Base-by-base conservation (phyloP, 108 stramenopile species). In the Poteriospumella lacustris region DNA sequence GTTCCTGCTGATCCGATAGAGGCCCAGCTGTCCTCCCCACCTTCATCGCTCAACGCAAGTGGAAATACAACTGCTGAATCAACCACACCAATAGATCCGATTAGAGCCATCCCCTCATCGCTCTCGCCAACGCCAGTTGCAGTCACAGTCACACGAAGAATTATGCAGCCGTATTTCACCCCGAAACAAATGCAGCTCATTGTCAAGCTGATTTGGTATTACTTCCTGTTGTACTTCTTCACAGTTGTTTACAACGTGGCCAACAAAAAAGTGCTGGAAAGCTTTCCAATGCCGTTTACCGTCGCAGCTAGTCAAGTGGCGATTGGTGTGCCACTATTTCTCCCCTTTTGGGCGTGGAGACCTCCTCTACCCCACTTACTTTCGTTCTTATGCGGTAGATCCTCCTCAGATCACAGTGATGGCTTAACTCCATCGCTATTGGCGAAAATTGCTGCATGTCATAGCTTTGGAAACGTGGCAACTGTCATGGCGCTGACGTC, bases 401-500 rank as follows among this genome's bases (percentile, higher is more conserved):
- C 60, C 15, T 34, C 36, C 36, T 34, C 60, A 33, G 5, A 12
- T 19, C 3, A 31, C 15, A 64, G 15, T 64, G 29, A 3, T 31
- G 60, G 36, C 5, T 24, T 64, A 33, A 34, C 36, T 31, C 9
- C 28, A 3, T 64, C 36, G 36, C 36, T 64, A 12, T 52, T 9
- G 47, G 9, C 47, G 9, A 52, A 15, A 33, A 64, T 64, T 64
- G 60, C 12, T 3, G 5, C 36, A 33, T 33, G 28, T 19, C 81
- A 83, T 44, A 70, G 79, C 42, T 26, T 81, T 41, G 85, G 73
- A 43, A 80, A 84, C 52, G 3, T 84, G 1, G 43, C 69, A 33
- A 77, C 81, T 3, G 85, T 85, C 69, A 83, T 85, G 26, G 77
- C 83, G 2, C 60, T 85, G 24, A 76, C 77, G 39, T 80, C 82